phyloP scores from a whole-genome alignment of 176 grass and related monocot species.

The Zizania latifolia region DNA sequence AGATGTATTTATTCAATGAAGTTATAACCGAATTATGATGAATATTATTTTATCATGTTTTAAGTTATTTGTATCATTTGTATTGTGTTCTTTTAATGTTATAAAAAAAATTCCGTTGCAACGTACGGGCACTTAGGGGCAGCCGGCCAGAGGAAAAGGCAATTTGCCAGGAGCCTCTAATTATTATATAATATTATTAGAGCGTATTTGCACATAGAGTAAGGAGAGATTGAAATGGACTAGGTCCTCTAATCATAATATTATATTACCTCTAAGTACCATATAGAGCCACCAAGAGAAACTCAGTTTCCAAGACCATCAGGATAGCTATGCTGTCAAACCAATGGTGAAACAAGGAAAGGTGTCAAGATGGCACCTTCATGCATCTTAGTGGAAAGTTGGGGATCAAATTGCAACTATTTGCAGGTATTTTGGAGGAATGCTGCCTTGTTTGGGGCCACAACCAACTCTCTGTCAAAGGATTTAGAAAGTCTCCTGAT shows the following conservation, averaged over 20 bases:
- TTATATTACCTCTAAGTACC: neutral
- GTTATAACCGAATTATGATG: no score
- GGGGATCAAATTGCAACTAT: constrained; percentile 83
- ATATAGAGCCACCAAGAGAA: neutral
- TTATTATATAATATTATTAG: neutral
- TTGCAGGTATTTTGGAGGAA: constrained; percentile 82
- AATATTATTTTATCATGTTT: no score
- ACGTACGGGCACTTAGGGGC: no score
- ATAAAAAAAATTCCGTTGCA: no score
- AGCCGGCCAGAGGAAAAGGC: neutral
- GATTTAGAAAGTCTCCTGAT: constrained; percentile 48
- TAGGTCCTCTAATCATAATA: neutral
- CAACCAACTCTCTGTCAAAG: constrained; percentile 63
- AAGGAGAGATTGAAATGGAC: neutral
- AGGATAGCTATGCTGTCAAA: constrained; percentile 1
- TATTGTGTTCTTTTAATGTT: no score
- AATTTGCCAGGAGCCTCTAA: neutral
- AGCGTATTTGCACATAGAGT: neutral
- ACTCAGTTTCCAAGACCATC: neutral
- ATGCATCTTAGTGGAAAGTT: constrained; percentile 90
- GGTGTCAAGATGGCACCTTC: constrained; percentile 54
- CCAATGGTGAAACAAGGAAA: constrained; percentile 8
- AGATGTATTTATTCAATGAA: no score
- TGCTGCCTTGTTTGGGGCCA: no score
- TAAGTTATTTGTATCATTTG: no score